Evolutionary conservation across 2,329 filamentous ascomycete species (phyloP).

Genomic region (Ophiocordyceps robertsii): DNA sequence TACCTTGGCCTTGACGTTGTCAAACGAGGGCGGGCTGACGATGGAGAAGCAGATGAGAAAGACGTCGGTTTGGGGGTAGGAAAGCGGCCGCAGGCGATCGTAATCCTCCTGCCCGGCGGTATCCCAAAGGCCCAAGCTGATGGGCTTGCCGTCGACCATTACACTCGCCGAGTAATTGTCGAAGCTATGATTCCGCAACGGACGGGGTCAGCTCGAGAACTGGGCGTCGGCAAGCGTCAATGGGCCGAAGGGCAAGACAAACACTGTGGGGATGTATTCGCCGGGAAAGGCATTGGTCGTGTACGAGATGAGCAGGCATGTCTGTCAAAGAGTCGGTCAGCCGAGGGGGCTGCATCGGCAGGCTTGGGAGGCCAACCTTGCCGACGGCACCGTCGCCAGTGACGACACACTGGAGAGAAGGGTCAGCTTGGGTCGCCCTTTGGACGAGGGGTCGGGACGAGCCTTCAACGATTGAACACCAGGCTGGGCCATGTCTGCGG

Average conservation of each 20-base stretch:
- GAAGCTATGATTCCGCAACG: conserved; percentile 45
- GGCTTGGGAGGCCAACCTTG: conserved; percentile 48
- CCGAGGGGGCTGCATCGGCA: background rate
- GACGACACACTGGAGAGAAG: conserved; percentile 67
- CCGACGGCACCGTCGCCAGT: conserved; percentile 98
- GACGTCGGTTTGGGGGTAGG: conserved; percentile 96
- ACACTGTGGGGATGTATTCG: conserved; percentile 99
- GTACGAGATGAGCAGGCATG: conserved; percentile 97
- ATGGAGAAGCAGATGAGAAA: conserved; percentile 98
- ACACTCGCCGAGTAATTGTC: conserved; percentile 99
- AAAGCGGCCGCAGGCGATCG: conserved; percentile 84
- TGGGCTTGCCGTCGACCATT: conserved; percentile 96
- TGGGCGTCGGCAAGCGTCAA: background rate
- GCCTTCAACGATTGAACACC: conserved; percentile 87
- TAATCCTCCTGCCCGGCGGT: conserved; percentile 98
- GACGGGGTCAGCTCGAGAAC: background rate
- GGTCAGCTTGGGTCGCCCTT: conserved; percentile 9
- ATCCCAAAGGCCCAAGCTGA: conserved; percentile 95
- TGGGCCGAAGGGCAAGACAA: conserved; percentile 23
- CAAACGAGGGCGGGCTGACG: conserved; percentile 92
- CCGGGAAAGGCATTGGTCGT: conserved; percentile 99
- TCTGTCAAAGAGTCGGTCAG: conserved; percentile 40
- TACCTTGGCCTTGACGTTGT: conserved; percentile 98
- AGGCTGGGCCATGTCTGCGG: conserved; percentile 54
- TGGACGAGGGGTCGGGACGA: conserved; percentile 12